Percentiles rank a stretch among this genome's conserved stretches.
Conservation (phyloP, 495 filamentous ascomycete species). For the Baudoinia panamericana region DNA sequence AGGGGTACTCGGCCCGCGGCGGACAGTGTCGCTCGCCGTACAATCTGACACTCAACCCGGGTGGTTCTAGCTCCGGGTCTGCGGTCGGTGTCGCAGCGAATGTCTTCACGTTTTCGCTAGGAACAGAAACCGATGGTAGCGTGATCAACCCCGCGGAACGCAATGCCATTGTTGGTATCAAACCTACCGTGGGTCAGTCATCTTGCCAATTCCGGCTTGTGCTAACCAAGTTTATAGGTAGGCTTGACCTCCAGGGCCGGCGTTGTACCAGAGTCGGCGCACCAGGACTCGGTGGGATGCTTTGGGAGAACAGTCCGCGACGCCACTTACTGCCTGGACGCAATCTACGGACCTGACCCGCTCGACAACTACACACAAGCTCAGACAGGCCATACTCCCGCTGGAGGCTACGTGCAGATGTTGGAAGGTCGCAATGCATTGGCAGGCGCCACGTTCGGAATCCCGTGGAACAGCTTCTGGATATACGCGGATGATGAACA, state of each 20-base stretch:
- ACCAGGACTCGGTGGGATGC: constrained; percentile 55
- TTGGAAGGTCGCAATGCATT: constrained; percentile 41
- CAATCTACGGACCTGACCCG: constrained; percentile 46
- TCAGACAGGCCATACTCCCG: constrained; percentile 41
- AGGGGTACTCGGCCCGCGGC: constrained; percentile 53
- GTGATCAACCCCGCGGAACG: constrained; percentile 58
- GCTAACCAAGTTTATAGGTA: too few relatives aligned
- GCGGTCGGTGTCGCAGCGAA: constrained; percentile 51
- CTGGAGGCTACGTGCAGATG: constrained; percentile 42
- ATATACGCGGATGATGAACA: constrained; percentile 40
- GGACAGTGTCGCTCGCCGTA: constrained; percentile 55
- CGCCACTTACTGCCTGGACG: constrained; percentile 51
- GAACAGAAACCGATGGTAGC: constrained; percentile 65
- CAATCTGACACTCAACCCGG: constrained; percentile 57
- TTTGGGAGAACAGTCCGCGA: constrained; percentile 55
- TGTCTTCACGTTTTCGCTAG: constrained; percentile 46
- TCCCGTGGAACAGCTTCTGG: constrained; percentile 63
- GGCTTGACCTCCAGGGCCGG: constrained; percentile 48
- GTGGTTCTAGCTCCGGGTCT: constrained; percentile 51
- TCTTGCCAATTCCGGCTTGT: too few relatives aligned
- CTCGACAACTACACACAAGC: constrained; percentile 48
- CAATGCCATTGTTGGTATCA: constrained; percentile 53
- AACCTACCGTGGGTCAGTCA: constrained; percentile 56
- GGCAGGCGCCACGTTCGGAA: constrained; percentile 49
- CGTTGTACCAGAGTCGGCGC: constrained; percentile 50